phyloP scores from a whole-genome alignment of 1,139 yeast species.

The Starmera stellimalicola region DNA sequence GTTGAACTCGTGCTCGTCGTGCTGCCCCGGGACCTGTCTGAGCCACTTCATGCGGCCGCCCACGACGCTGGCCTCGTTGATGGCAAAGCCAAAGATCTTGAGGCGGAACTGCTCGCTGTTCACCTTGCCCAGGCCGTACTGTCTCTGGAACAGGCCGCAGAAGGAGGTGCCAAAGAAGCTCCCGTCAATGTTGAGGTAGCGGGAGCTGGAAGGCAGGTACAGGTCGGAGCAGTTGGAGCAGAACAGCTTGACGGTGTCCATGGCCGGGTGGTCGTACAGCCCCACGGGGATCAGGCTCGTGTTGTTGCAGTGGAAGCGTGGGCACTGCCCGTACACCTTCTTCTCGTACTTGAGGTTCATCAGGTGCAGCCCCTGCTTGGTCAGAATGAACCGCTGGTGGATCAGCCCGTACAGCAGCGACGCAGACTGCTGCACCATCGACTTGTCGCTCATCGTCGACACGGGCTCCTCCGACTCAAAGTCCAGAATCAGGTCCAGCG shows the following conservation, averaged over 20 bases:
- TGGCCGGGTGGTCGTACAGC: constrained; percentile 81
- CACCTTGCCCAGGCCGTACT: constrained; percentile 43
- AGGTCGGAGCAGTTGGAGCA: constrained; percentile 94
- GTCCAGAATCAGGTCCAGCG: constrained; percentile 82
- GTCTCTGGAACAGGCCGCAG: constrained; percentile 83
- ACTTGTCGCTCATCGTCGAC: constrained; percentile 59
- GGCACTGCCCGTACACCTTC: constrained; percentile 86
- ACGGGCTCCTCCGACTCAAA: constrained; percentile 44
- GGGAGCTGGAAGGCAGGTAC: constrained; percentile 75
- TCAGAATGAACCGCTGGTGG: constrained; percentile 84
- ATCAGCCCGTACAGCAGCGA: constrained; percentile 87
- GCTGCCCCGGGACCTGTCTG: constrained; percentile 59
- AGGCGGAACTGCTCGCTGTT: constrained; percentile 50
- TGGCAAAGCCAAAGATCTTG: constrained; percentile 79
- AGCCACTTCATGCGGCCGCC: constrained; percentile 98
- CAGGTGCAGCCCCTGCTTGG: constrained; percentile 82
- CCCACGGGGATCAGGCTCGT: constrained; percentile 92
- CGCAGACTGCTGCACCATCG: constrained; percentile 80
- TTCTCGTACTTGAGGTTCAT: constrained; percentile 96
- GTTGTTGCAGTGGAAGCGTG: constrained; percentile 85
- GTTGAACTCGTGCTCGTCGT: constrained; percentile 50
- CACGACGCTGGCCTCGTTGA: constrained; percentile 62
- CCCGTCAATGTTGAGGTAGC: constrained; percentile 86
- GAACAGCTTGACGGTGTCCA: constrained; percentile 81
- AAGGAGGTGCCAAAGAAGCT: constrained; percentile 95